Conservation (phyloP, 2,329 filamentous ascomycete species). For the Neofusicoccum cordaticola region DNA sequence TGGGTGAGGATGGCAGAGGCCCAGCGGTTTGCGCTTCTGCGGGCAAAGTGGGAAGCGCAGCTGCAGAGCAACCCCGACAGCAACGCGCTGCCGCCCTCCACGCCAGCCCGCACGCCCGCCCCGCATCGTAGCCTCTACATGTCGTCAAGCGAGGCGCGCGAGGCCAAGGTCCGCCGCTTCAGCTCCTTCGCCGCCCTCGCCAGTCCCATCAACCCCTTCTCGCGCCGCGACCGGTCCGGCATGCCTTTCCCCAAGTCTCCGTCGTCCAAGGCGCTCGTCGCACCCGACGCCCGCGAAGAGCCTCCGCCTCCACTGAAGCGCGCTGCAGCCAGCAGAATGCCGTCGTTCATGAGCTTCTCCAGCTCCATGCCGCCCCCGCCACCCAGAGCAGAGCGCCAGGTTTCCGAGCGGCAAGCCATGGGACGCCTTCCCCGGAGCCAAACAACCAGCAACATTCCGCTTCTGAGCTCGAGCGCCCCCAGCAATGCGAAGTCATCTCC, state of each 20-base stretch:
- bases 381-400: neutral
- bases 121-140: neutral
- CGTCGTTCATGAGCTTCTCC: neutral
- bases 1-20: neutral
- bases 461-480: neutral
- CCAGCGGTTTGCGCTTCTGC: neutral
- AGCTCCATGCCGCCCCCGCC: neutral
- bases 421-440: constrained; percentile 8
- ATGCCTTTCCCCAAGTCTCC: constrained; percentile 8
- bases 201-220: constrained; percentile 13
- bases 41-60: constrained; percentile 9
- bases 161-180: constrained; percentile 10
- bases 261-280: constrained; percentile 1
- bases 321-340: neutral
- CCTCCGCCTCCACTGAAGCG: neutral
- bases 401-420: neutral
- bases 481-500: neutral
- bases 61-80: neutral
- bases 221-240: constrained; percentile 1
- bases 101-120: neutral
- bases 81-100: neutral
- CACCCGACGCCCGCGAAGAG: neutral
- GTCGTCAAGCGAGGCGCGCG: neutral
- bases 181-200: constrained; percentile 9
- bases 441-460: constrained; percentile 8